Evolutionary conservation across 768 basidiomycete species (phyloP).

Genomic region (Boletus coccyginus): DNA sequence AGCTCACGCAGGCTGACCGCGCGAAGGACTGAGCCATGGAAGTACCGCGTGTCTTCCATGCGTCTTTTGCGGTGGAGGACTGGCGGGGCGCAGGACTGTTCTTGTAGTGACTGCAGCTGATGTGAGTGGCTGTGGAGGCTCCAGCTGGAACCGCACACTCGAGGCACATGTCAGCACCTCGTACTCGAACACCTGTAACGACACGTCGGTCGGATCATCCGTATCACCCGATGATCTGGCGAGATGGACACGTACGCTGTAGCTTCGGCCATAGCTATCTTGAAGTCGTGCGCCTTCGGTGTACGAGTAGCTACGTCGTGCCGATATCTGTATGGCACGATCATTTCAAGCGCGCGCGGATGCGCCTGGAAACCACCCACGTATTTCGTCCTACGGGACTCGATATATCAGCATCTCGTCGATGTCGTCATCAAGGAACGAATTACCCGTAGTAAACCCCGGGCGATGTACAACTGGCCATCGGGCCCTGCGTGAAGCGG

Average conservation of each 20-base stretch:
- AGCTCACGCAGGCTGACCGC: constrained; percentile 8
- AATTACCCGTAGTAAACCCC: constrained; percentile 14
- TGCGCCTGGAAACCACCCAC: constrained; percentile 4
- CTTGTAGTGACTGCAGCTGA: too few species aligned
- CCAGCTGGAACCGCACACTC: constrained; percentile 16
- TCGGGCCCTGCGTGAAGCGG: constrained; percentile 2
- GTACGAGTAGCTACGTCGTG: constrained; percentile 7
- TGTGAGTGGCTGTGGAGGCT: neutral
- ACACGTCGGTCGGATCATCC: neutral
- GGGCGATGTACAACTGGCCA: constrained; percentile 20
- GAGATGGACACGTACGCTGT: constrained; percentile 6
- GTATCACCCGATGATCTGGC: neutral
- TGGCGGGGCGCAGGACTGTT: too few species aligned
- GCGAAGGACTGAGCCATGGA: too few species aligned
- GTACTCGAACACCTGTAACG: constrained; percentile 17
- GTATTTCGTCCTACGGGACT: constrained; percentile 14
- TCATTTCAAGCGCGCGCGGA: neutral
- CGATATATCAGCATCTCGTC: constrained; percentile 1
- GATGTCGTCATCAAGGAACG: neutral
- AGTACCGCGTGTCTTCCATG: too few species aligned
- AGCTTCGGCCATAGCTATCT: constrained; percentile 7
- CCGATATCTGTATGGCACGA: constrained; percentile 12
- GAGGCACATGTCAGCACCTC: constrained; percentile 22
- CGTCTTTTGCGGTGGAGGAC: too few species aligned
- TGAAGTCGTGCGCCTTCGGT: constrained; percentile 14